Evolutionary conservation across 2,329 filamentous ascomycete genomes (phyloP).

Genomic region (Sordariomycetes sp.): DNA sequence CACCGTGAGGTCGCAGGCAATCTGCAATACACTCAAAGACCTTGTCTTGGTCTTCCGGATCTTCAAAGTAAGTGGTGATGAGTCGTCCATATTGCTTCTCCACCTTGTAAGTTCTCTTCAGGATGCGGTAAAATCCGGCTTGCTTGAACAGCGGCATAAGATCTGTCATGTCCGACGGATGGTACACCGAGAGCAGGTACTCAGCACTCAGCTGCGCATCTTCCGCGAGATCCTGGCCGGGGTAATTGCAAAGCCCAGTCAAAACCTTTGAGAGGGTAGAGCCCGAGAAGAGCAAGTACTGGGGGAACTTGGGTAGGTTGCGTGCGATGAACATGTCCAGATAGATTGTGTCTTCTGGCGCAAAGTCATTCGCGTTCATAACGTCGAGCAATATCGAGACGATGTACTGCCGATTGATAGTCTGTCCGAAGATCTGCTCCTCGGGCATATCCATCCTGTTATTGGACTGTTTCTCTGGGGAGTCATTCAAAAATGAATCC

Average conservation of each 20-base stretch:
- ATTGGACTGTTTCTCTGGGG: conserved; percentile 52
- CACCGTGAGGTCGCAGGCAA: conserved; percentile 57
- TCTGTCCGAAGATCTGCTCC: conserved; percentile 59
- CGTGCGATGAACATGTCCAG: conserved; percentile 97
- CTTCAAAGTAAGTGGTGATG: conserved; percentile 75
- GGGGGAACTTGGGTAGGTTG: conserved; percentile 91
- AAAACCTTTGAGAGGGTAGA: conserved; percentile 76
- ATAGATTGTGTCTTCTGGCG: conserved; percentile 77
- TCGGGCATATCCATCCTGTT: conserved; percentile 45
- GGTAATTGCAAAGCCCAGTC: conserved; percentile 75
- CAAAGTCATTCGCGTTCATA: conserved; percentile 72
- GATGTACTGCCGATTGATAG: conserved; percentile 84
- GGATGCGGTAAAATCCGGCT: conserved; percentile 80
- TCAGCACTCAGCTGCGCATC: conserved; percentile 97
- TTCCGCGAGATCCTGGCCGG: conserved; percentile 70
- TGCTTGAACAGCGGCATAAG: conserved; percentile 70
- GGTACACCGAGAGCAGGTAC: conserved; percentile 88
- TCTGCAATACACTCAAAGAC: conserved; percentile 75
- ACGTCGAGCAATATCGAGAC: conserved; percentile 85
- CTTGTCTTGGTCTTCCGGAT: conserved; percentile 62
- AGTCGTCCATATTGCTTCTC: conserved; percentile 75
- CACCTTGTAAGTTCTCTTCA: conserved; percentile 78
- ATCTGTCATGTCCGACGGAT: conserved; percentile 69
- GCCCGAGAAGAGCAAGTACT: conserved; percentile 86
- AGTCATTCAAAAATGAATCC: conserved; percentile 83